Evolutionary conservation across 257 asterid genomes (phyloP), one percentile per base, ranked within the genome.

Genomic region (Salvia miltiorrhiza): DNA sequence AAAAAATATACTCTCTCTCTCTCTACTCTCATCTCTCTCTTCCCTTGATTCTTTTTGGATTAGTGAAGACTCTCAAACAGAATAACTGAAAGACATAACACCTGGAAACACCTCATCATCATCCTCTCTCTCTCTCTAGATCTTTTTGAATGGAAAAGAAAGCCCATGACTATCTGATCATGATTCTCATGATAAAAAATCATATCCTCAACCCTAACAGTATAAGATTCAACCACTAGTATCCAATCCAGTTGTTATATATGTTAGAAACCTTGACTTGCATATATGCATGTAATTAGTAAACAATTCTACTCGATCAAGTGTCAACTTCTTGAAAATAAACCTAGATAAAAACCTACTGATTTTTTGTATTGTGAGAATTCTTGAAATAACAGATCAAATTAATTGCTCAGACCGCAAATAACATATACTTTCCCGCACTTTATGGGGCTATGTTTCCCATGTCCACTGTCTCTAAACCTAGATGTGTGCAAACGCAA

Each of bases 401-500:
- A 26, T 4, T 1, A 7, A 30, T 30, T 30, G 5, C 35, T 7
- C 5, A 30, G 35, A 30, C 35, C 35, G 35, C 35, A 30, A 30
- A 3, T 35, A 35, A 73, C 73, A 81, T n/a, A 73, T 71, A 50
- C 84, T 86, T 80, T 81, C 78, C 96, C 97, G 88, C 83, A 80
- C 81, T 86, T 90, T 83, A 80, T 83, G 97, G 95, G 84, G 80
- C 79, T 71, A 76, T 90, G 96, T 88, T 83, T 88, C 94, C 94
- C 88, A 81, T 79, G 83, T 78, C 77, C 77, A 73, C 64, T 78
- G 80, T 82, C 85, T 74, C 80, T 63, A 72, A 72, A 65, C 81
- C 75, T 70, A 70, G 41, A 57, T 26, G 14, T 48, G 48, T 24
- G 23, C 64, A 28, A 76, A 43, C 73, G 35, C 35, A 30, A 30